Evolutionary conservation across 1,139 yeast genomes (phyloP).

Genomic region (Blastobotrys persicus): DNA sequence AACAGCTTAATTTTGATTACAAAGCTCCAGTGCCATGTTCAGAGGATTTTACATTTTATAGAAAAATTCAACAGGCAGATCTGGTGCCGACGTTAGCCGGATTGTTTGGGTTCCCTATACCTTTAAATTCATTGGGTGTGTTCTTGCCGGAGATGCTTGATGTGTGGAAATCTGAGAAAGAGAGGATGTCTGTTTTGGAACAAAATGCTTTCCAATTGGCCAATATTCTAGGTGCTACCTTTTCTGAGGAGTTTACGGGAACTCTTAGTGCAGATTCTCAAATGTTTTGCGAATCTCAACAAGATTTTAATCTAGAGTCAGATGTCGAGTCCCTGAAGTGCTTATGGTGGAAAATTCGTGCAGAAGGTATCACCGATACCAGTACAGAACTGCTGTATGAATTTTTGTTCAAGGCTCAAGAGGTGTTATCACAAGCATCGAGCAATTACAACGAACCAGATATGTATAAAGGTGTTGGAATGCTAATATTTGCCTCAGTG

Average conservation of each 20-base stretch:
- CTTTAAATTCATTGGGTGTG: constrained; percentile 80
- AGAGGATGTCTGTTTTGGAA: constrained; percentile 44
- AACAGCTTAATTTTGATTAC: constrained; percentile 24
- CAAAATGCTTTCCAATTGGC: constrained; percentile 65
- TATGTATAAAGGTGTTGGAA: constrained; percentile 48
- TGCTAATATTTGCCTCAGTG: constrained; percentile 34
- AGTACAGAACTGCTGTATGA: constrained; percentile 32
- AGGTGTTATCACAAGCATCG: constrained; percentile 58
- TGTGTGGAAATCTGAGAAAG: constrained; percentile 47
- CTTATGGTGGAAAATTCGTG: constrained; percentile 21
- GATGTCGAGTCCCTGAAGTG: constrained; percentile 30
- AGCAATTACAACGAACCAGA: constrained; percentile 65
- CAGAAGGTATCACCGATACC: constrained; percentile 4
- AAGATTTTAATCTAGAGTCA: constrained; percentile 19
- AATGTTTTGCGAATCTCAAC: constrained; percentile 22
- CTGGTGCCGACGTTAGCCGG: constrained; percentile 80
- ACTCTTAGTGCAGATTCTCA: constrained; percentile 14
- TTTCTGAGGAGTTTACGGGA: constrained; percentile 17
- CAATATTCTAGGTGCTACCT: constrained; percentile 24
- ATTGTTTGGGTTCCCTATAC: constrained; percentile 75
- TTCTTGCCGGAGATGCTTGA: constrained; percentile 55
- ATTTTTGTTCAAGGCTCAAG: constrained; percentile 53
- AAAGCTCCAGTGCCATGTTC: constrained; percentile 44
- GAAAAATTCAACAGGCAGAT: constrained; percentile 72
- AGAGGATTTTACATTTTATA: constrained; percentile 51